Conservation (phyloP, 1,284 basidiomycete genomes). For the Naganishia albida region DNA sequence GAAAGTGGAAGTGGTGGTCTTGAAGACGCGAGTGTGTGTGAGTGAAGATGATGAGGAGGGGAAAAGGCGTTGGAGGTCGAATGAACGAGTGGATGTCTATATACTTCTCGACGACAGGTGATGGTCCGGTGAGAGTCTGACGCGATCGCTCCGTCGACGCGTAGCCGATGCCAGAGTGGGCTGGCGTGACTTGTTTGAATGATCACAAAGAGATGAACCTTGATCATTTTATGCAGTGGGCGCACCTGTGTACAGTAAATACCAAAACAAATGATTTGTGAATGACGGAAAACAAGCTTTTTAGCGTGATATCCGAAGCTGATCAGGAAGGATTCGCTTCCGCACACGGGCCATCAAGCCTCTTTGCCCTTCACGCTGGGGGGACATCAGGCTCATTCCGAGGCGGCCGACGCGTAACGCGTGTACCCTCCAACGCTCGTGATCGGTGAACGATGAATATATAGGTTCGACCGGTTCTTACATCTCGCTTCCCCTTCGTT, state of each 20-base stretch:
- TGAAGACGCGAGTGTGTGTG: constrained; percentile 37
- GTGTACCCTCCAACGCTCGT: constrained; percentile 6
- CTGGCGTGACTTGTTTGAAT: neutral
- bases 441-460: constrained; percentile 6
- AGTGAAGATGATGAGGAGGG: constrained; percentile 11
- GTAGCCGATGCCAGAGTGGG: neutral
- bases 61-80: neutral
- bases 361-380: neutral
- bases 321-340: neutral
- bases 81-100: constrained; percentile 1
- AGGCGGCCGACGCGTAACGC: neutral
- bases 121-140: neutral
- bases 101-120: constrained; percentile 12
- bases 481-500: constrained; percentile 9
- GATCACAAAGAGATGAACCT: neutral
- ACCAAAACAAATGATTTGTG: neutral
- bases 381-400: constrained; percentile 1
- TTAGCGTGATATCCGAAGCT: neutral
- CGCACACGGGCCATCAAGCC: neutral
- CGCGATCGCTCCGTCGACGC: neutral
- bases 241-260: neutral
- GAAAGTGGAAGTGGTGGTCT: constrained; percentile 29
- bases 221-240: neutral
- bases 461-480: neutral
- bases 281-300: no score